A percentile compares a stretch with the other conserved stretches of the same genome.
These are phyloP conservation scores for Clonostachys solani DNA, from an alignment of 2,329 filamentous ascomycete species.

Conservation along the genomic window DNA sequence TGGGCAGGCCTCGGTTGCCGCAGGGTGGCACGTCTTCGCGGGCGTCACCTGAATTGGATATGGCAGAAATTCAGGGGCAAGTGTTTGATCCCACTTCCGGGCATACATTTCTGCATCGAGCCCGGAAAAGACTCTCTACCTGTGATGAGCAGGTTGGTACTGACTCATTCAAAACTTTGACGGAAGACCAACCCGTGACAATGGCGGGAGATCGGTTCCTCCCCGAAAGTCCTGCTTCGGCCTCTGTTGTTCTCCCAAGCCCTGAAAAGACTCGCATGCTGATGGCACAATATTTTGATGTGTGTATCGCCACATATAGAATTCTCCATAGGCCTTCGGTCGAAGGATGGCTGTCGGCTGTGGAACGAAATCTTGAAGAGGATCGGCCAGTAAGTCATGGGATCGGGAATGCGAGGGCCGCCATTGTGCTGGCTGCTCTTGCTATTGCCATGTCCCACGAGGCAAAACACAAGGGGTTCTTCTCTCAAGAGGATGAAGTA, in stretches of 20 bases:
- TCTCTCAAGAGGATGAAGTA: slow-evolving; percentile 14
- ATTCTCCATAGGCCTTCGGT: slow-evolving; percentile 47
- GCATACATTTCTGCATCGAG: slow-evolving; percentile 46
- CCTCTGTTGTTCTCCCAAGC: slow-evolving; percentile 27
- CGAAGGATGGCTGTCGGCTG: slow-evolving; percentile 35
- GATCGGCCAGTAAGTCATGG: slow-evolving; percentile 19
- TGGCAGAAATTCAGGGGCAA: slow-evolving; percentile 46
- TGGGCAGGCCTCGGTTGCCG: too few species aligned
- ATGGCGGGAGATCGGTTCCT: slow-evolving; percentile 48
- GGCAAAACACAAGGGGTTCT: slow-evolving; percentile 24
- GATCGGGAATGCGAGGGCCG: slow-evolving; percentile 36
- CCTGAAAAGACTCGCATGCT: slow-evolving; percentile 31
- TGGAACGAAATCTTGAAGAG: slow-evolving; percentile 32
- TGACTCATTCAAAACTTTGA: slow-evolving; percentile 5
- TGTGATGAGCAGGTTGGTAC: slow-evolving; percentile 4
- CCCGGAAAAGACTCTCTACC: slow-evolving; percentile 45
- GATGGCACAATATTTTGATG: slow-evolving; percentile 47
- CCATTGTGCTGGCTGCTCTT: slow-evolving; percentile 38
- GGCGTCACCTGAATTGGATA: slow-evolving; percentile 36
- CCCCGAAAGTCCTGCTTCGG: slow-evolving; percentile 16
- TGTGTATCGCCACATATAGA: slow-evolving; percentile 49
- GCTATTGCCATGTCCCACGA: slow-evolving; percentile 47
- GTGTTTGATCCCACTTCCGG: slow-evolving; percentile 48
- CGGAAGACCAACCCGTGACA: slow-evolving; percentile 38
- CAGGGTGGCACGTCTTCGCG: slow-evolving; percentile 6